Percentiles rank a stretch among this genome's conserved stretches.
Evolutionary conservation across 129 eudicot genomes (phyloP).

Genomic region (Artemisia argyi): DNA sequence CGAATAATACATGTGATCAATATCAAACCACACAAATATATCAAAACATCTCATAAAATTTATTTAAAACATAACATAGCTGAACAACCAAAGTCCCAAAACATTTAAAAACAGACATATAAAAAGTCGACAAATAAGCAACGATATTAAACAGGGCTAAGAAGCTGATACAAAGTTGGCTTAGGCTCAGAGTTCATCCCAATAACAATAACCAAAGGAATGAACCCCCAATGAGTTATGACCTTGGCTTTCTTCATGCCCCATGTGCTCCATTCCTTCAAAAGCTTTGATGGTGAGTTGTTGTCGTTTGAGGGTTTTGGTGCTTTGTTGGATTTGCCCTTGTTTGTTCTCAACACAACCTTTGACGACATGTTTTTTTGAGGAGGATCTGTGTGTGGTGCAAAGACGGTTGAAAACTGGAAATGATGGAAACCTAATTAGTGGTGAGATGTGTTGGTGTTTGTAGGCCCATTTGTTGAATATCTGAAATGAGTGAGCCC

Average conservation of each 20-base stretch:
- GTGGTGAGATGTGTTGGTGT: too few species aligned
- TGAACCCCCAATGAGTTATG: conserved; percentile 76
- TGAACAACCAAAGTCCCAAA: neutral
- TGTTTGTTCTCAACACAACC: conserved; percentile 43
- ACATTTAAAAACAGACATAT: neutral
- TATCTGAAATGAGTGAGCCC: too few species aligned
- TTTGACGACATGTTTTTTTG: conserved; percentile 24
- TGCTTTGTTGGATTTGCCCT: conserved; percentile 47
- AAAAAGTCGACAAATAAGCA: too few species aligned
- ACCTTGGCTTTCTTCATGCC: conserved; percentile 81
- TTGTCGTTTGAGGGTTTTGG: conserved; percentile 19
- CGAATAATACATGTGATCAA: too few species aligned
- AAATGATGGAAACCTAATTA: too few species aligned
- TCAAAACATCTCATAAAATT: too few species aligned
- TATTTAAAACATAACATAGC: too few species aligned
- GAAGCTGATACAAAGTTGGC: conserved; percentile 74
- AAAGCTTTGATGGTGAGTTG: conserved; percentile 40
- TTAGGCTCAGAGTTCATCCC: conserved; percentile 92
- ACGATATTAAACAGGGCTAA: conserved; percentile 53
- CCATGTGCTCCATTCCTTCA: conserved; percentile 89
- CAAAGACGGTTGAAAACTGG: neutral
- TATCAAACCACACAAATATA: too few species aligned
- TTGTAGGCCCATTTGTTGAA: too few species aligned
- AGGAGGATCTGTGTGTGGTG: too few species aligned
- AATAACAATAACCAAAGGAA: conserved; percentile 69